phyloP scores from a whole-genome alignment of 495 filamentous ascomycete species.

The Hypoxylon intermedium region DNA sequence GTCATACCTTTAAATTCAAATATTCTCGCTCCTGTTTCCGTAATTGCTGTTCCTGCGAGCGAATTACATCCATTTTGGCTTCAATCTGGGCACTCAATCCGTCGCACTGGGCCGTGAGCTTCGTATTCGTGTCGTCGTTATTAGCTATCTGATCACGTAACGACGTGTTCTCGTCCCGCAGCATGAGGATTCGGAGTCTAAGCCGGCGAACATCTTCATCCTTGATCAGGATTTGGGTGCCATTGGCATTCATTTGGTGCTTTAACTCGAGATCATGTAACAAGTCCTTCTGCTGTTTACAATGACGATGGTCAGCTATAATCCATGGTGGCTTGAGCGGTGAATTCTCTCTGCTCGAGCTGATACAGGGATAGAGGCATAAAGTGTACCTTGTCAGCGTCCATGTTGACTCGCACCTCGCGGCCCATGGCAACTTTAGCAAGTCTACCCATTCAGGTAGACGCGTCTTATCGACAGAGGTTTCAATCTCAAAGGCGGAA shows the following conservation, averaged over 20 bases:
- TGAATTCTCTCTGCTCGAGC: neutral
- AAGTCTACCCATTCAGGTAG: constrained; percentile 37
- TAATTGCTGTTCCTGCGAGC: constrained; percentile 62
- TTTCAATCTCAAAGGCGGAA: neutral
- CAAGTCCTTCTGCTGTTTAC: constrained; percentile 42
- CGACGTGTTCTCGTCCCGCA: constrained; percentile 69
- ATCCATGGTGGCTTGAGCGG: neutral
- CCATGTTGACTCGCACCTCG: constrained; percentile 49
- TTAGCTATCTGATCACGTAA: constrained; percentile 48
- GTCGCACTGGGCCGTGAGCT: constrained; percentile 63
- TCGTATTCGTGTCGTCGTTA: constrained; percentile 64
- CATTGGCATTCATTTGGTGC: constrained; percentile 65
- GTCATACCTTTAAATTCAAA: constrained; percentile 68
- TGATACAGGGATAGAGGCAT: neutral
- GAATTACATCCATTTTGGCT: constrained; percentile 60
- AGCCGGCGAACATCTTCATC: constrained; percentile 71
- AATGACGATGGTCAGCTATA: constrained; percentile 15
- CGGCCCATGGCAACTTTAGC: constrained; percentile 33
- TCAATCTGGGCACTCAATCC: constrained; percentile 66
- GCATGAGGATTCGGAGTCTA: constrained; percentile 68
- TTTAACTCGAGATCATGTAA: constrained; percentile 66
- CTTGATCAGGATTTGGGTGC: constrained; percentile 66
- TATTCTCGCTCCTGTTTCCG: constrained; percentile 68
- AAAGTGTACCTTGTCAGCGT: constrained; percentile 50
- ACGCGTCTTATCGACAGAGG: constrained; percentile 23